These are phyloP conservation scores for Tetraselmis striata DNA, from an alignment of 139 green algal genomes.

Conservation along the genomic window DNA sequence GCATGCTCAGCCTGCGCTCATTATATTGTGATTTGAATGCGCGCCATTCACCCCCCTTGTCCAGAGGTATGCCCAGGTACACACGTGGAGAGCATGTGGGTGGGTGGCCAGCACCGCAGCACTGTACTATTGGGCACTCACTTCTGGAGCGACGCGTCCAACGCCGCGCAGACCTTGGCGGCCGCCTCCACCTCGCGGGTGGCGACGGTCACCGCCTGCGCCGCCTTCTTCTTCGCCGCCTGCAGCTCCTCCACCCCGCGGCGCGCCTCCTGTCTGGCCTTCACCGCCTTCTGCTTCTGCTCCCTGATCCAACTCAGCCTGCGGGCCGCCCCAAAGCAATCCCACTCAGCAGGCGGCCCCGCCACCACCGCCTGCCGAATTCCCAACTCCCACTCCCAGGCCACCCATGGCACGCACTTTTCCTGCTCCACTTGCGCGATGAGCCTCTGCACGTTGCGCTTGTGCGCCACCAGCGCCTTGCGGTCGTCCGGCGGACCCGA, in stretches of 20 bases:
- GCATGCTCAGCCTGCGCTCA: no score
- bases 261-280: background rate
- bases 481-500: conserved; percentile 37
- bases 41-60: no score
- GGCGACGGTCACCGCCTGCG: background rate
- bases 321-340: background rate
- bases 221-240: background rate
- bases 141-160: background rate
- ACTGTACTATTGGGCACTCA: no score
- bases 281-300: background rate
- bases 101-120: no score
- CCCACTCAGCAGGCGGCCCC: no score
- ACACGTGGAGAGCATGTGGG: no score
- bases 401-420: background rate
- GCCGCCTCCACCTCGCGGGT: background rate
- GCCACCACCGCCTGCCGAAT: no score
- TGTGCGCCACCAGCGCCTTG: conserved; percentile 40
- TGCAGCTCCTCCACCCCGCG: background rate
- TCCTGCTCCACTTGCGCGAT: background rate
- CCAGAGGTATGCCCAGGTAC: no score
- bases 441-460: background rate
- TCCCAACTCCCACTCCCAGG: no score
- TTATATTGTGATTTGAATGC: no score
- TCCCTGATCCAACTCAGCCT: background rate
- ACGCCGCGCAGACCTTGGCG: background rate